Percentiles rank a stretch among this genome's conserved stretches.
phyloP scores from a whole-genome alignment of 192 early-diverging fungal species.

The Umbelopsis ramanniana region DNA sequence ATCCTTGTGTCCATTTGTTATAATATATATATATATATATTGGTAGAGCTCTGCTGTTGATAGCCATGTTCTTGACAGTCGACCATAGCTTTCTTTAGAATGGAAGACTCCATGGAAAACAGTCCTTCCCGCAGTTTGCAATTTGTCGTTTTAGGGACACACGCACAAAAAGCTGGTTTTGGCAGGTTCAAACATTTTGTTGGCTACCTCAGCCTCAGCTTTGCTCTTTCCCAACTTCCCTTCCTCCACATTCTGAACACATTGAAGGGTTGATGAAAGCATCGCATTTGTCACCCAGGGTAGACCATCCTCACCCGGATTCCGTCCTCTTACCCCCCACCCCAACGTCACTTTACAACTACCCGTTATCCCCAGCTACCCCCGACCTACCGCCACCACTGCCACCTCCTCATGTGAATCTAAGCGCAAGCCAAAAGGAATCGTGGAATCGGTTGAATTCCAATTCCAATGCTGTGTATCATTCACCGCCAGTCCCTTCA shows the following conservation, averaged over 20 bases:
- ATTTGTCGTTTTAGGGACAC: not conserved
- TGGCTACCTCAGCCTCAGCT: not conserved
- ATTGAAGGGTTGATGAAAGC: slow-evolving; percentile 22
- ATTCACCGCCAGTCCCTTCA: not conserved
- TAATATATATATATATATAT: too few relatives aligned
- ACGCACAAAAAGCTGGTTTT: not conserved
- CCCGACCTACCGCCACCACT: slow-evolving; percentile 11
- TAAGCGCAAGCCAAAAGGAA: not conserved
- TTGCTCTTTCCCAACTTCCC: not conserved
- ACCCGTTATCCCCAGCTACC: not conserved
- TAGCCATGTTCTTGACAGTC: too few relatives aligned
- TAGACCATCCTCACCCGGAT: not conserved
- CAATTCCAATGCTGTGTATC: not conserved
- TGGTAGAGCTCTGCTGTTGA: too few relatives aligned
- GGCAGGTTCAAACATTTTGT: not conserved
- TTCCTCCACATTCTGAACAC: not conserved
- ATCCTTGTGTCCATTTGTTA: too few relatives aligned
- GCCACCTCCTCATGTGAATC: slow-evolving; percentile 9
- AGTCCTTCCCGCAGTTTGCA: not conserved
- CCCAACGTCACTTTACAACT: slow-evolving; percentile 13
- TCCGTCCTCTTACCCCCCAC: not conserved
- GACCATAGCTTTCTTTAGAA: too few relatives aligned
- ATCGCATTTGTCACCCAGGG: not conserved
- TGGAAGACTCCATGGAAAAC: too few relatives aligned
- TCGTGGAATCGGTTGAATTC: slow-evolving; percentile 2